Conservation (phyloP, 2,329 filamentous ascomycete species). For the Moelleriella libera region DNA sequence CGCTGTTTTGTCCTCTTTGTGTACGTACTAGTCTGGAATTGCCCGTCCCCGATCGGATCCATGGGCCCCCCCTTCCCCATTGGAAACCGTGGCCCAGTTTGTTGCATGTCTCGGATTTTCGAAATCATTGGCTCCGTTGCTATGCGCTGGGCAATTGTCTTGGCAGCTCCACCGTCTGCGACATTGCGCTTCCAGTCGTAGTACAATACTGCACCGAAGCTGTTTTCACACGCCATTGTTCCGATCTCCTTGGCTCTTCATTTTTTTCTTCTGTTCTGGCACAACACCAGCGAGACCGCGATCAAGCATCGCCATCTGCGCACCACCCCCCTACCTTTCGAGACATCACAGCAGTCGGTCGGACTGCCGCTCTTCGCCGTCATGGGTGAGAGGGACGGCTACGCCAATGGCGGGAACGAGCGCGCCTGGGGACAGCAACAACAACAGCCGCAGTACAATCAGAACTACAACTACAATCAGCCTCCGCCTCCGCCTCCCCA, state of each 20-base stretch:
- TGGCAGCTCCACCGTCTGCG: not conserved
- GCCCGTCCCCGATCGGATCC: too few relatives aligned
- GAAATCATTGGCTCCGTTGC: not conserved
- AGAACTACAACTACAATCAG: slow-evolving; percentile 2
- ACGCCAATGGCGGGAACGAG: slow-evolving; percentile 12
- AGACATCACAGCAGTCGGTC: too few relatives aligned
- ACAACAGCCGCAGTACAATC: slow-evolving; percentile 5
- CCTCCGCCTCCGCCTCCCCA: slow-evolving; percentile 5
- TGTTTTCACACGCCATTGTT: too few relatives aligned
- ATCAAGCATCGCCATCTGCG: not conserved
- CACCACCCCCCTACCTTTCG: too few relatives aligned
- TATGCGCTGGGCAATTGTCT: not conserved
- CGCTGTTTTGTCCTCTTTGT: too few relatives aligned
- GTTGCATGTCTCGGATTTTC: not conserved
- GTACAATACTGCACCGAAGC: too few relatives aligned
- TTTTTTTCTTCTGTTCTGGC: not conserved
- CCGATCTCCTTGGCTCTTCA: not conserved
- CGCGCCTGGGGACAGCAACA: slow-evolving; percentile 7
- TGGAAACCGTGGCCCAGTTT: not conserved
- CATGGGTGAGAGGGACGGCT: slow-evolving; percentile 21
- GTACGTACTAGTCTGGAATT: too few relatives aligned
- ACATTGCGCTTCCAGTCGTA: not conserved
- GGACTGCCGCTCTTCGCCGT: not conserved
- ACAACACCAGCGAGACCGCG: not conserved
- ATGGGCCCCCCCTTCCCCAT: too few relatives aligned